Evolutionary conservation across 2,329 filamentous ascomycete genomes (phyloP), one percentile per base, ranked within the genome.

Genomic region (Cordyceps sp.): DNA sequence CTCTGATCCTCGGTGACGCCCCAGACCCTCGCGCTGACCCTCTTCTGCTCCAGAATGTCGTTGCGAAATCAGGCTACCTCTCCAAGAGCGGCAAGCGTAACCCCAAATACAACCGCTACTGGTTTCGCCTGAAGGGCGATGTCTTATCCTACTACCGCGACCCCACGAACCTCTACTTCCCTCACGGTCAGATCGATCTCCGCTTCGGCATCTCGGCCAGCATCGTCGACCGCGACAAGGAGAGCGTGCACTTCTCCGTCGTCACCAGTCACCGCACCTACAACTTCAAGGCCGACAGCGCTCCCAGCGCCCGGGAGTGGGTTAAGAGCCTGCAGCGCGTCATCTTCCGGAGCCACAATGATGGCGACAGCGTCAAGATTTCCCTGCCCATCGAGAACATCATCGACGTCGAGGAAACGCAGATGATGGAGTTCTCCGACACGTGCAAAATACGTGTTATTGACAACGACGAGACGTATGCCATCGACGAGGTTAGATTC

Each of bases 301-400:
- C 72, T 2, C 68, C 76, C 4, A 93, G 82, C 48, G 90, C 90
- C 10, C 90, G 84, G 52, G 90, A 96, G 60, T 98, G 90, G 90
- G 86, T 94, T 29, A 90, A 90, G 54, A 75, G 81, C 33, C 62
- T 98, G 18, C 88, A 94, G 48, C 81, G 90, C 37, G 86, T 93
- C 43, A 94, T 96, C 35, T 96, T 96, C 49, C 71, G 86, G 31
- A 88, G 85, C 10, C 86, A 92, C 55, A 96, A 96, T 47, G 88
- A 94, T 39, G 88, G 90, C 9, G 86, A 94, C 49, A 93, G 86
- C 48, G 83, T 98, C 52, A 96, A 96, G 59, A 92, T 96, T 34
- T 90, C 82, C 1, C 58, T 96, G 19, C 88, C 86, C 1, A 80
- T 93, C 32, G 69, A 77, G 36, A 93, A 93, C 42, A 69, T 96